phyloP scores from a whole-genome alignment of 1,284 basidiomycete species.

The Lignosus rhinocerotis region DNA sequence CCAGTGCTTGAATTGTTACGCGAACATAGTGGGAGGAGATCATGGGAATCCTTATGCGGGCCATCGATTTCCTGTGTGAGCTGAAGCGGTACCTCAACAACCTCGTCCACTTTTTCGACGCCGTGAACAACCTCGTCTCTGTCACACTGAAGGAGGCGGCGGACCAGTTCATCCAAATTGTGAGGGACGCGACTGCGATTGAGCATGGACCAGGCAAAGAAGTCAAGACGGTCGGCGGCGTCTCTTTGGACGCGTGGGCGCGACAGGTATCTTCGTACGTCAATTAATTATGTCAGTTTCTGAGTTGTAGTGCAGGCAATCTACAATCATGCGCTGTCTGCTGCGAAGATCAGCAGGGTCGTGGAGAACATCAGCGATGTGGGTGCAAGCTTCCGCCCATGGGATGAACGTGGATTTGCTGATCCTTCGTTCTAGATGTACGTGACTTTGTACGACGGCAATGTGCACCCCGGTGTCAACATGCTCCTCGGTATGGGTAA shows the following conservation, averaged over 20 bases:
- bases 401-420: neutral
- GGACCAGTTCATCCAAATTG: constrained; percentile 8
- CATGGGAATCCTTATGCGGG: neutral
- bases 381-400: neutral
- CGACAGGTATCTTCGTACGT: neutral
- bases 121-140: constrained; percentile 11
- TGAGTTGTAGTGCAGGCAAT: neutral
- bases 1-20: no score
- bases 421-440: constrained; percentile 6
- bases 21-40: constrained; percentile 6
- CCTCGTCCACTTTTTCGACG: constrained; percentile 12
- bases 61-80: constrained; percentile 11
- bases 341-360: constrained; percentile 8
- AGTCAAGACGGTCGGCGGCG: neutral
- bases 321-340: constrained; percentile 10
- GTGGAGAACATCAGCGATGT: constrained; percentile 13
- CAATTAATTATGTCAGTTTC: no score
- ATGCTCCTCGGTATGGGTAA: constrained; percentile 13
- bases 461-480: constrained; percentile 15
- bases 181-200: constrained; percentile 1
- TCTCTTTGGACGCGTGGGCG: constrained; percentile 7
- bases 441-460: constrained; percentile 11
- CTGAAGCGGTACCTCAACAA: constrained; percentile 13
- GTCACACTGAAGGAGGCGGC: constrained; percentile 1
- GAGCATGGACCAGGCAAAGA: neutral